phyloP scores from a whole-genome alignment of 2,329 filamentous ascomycete species.

The Aplosporella prunicola region DNA sequence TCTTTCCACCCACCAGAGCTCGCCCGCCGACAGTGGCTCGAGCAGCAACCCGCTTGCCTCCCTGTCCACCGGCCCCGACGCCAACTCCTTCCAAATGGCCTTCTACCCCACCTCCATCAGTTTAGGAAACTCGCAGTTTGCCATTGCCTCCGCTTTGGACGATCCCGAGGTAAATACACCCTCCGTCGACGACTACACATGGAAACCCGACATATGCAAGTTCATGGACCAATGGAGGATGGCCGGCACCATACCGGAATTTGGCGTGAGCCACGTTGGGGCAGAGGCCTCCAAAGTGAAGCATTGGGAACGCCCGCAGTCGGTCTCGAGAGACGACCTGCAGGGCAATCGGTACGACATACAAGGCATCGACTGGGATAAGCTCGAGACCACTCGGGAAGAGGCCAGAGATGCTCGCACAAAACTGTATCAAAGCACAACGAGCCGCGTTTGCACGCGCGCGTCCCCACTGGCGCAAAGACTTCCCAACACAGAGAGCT shows the following conservation, averaged over 20 bases:
- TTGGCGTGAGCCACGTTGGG: constrained; percentile 1
- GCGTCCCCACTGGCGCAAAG: not conserved
- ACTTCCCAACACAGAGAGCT: constrained; percentile 34
- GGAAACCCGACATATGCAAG: constrained; percentile 12
- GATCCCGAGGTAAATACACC: constrained; percentile 9
- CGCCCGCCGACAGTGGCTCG: too few relatives aligned
- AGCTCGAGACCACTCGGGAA: constrained; percentile 21
- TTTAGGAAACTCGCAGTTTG: constrained; percentile 8
- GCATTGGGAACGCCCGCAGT: constrained; percentile 16
- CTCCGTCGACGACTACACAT: constrained; percentile 9
- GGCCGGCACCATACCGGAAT: constrained; percentile 1
- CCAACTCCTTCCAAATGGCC: too few relatives aligned
- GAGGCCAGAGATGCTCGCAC: constrained; percentile 5
- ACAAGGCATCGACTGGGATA: constrained; percentile 30
- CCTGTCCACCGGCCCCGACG: too few relatives aligned
- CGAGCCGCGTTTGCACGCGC: not conserved
- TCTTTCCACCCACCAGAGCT: too few relatives aligned
- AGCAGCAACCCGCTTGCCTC: too few relatives aligned
- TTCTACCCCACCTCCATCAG: constrained; percentile 2
- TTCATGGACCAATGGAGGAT: constrained; percentile 11
- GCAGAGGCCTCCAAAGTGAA: constrained; percentile 6
- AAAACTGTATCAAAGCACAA: constrained; percentile 3
- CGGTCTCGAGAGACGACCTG: constrained; percentile 23
- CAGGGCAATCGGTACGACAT: constrained; percentile 27
- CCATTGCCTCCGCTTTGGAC: constrained; percentile 2